These are phyloP conservation scores for Curvularia sp. DNA, from an alignment of 2,329 filamentous ascomycete genomes.

Conservation along the genomic window DNA sequence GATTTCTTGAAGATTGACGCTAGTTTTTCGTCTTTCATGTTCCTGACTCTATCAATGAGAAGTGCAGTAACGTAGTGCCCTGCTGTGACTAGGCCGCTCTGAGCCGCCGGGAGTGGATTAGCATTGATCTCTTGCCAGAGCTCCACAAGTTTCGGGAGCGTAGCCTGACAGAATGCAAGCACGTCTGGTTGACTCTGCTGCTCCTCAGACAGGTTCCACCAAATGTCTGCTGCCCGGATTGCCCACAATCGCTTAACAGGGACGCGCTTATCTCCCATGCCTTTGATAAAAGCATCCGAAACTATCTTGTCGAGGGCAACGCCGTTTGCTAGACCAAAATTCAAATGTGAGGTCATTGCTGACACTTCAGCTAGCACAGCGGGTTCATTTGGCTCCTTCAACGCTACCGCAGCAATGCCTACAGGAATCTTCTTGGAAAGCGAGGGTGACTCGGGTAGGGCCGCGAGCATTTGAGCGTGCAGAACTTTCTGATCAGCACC, in stretches of 20 bases:
- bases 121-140: constrained; percentile 78
- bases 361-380: constrained; percentile 78
- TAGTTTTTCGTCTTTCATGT: constrained; percentile 64
- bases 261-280: constrained; percentile 83
- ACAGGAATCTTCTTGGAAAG: constrained; percentile 71
- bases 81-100: constrained; percentile 80
- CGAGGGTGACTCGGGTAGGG: constrained; percentile 59
- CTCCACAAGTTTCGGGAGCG: constrained; percentile 66
- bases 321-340: constrained; percentile 67
- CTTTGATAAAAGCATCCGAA: constrained; percentile 77
- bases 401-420: constrained; percentile 70
- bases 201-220: constrained; percentile 64
- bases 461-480: constrained; percentile 79
- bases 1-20: constrained; percentile 67
- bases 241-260: constrained; percentile 81
- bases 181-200: constrained; percentile 58
- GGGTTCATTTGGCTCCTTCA: constrained; percentile 88
- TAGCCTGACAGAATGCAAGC: constrained; percentile 57
- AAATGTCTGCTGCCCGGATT: constrained; percentile 72
- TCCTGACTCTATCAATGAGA: constrained; percentile 60
- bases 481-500: constrained; percentile 83
- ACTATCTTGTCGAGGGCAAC: constrained; percentile 69
- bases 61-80: constrained; percentile 77
- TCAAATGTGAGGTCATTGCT: constrained; percentile 71
- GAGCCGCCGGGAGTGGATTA: constrained; percentile 79